phyloP scores from a whole-genome alignment of 441 rosid genomes.

The Mallotus repandus region DNA sequence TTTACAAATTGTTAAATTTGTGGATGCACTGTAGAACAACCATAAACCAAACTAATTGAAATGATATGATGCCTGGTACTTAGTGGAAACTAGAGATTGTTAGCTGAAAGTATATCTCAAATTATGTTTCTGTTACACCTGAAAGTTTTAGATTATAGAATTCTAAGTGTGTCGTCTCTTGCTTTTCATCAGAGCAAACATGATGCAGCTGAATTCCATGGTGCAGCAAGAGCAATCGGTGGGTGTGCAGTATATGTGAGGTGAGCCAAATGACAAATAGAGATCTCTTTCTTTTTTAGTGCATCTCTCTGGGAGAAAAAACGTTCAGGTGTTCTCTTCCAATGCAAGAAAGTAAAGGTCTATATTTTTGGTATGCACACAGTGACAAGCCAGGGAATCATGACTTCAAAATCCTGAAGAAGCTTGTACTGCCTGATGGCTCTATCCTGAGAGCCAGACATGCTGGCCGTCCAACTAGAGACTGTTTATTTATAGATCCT shows the following conservation, averaged over 20 bases:
- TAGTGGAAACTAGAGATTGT: neutral
- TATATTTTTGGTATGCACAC: conserved; percentile 13
- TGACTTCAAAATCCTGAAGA: conserved; percentile 64
- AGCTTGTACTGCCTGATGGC: conserved; percentile 66
- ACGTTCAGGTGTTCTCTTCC: neutral
- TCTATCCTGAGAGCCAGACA: conserved; percentile 64
- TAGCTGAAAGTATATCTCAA: neutral
- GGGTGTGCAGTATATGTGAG: conserved; percentile 75
- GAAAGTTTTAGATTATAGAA: neutral
- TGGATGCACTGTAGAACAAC: neutral
- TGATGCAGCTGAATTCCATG: conserved; percentile 59
- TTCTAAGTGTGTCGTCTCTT: conserved; percentile 5
- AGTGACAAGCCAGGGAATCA: conserved; percentile 75
- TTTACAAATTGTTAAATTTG: conserved; percentile 11
- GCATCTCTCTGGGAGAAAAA: neutral
- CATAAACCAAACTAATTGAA: too few relatives aligned
- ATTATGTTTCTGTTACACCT: neutral
- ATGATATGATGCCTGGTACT: neutral
- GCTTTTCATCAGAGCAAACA: conserved; percentile 55
- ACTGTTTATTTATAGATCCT: conserved; percentile 65
- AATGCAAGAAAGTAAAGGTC: neutral
- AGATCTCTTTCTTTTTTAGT: neutral
- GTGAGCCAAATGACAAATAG: conserved; percentile 29
- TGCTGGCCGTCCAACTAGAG: conserved; percentile 70
- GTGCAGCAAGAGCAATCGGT: conserved; percentile 67